These are phyloP conservation scores for Tolypocladium ovalisporum DNA, from an alignment of 2,329 filamentous ascomycete genomes.

Conservation along the genomic window DNA sequence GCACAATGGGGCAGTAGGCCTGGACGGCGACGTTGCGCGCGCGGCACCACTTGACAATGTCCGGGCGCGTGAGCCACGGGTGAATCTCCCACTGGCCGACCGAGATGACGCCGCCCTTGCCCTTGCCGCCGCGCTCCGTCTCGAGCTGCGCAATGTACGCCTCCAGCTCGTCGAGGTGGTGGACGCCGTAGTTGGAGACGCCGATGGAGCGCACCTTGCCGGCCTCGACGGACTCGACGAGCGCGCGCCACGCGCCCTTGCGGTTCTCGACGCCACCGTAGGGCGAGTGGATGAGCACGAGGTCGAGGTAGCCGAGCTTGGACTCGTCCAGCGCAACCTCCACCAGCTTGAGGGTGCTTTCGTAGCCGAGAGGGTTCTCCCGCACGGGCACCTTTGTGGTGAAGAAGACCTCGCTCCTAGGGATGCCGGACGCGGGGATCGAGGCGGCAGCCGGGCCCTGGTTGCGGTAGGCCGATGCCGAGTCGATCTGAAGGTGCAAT, in stretches of 20 bases:
- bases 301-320: conserved; percentile 55
- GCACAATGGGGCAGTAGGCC: conserved; percentile 50
- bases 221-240: conserved; percentile 52
- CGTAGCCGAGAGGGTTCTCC: conserved; percentile 38
- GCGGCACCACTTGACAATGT: conserved; percentile 69
- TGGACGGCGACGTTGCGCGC: conserved; percentile 52
- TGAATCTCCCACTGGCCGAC: conserved; percentile 87
- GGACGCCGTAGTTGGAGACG: conserved; percentile 54
- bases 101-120: conserved; percentile 61
- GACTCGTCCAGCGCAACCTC: conserved; percentile 50
- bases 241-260: conserved; percentile 50
- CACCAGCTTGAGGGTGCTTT: conserved; percentile 52
- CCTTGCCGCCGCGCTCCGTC: conserved; percentile 45
- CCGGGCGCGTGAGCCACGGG: conserved; percentile 71
- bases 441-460: conserved; percentile 36
- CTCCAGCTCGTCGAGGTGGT: conserved; percentile 51
- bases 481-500: conserved; percentile 32
- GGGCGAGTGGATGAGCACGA: conserved; percentile 52
- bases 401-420: conserved; percentile 41
- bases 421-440: conserved; percentile 28
- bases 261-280: conserved; percentile 45
- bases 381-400: conserved; percentile 43
- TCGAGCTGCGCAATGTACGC: conserved; percentile 51
- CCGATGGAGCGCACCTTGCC: conserved; percentile 52
- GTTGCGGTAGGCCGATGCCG: conserved; percentile 39